Conservation (phyloP, 805 yeast genomes). For the Hagleromyces aurorensis region DNA sequence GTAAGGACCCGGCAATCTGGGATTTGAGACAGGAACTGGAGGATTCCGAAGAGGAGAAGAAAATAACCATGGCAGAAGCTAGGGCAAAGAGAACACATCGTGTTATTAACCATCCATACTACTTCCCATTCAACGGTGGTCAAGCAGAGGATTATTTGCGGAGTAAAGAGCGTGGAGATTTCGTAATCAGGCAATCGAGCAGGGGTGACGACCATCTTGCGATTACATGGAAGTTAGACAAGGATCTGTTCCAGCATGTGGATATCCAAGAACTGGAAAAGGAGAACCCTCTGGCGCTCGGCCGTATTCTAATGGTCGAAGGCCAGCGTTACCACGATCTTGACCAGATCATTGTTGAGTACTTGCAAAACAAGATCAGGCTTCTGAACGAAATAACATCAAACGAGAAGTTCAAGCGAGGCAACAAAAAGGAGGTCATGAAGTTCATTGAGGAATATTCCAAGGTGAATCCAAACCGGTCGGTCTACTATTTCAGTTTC, state of each 20-base stretch:
- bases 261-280: conserved; percentile 72
- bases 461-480: conserved; percentile 81
- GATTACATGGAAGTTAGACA: conserved; percentile 94
- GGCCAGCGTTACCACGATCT: conserved; percentile 68
- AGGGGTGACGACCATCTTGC: conserved; percentile 83
- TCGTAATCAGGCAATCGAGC: conserved; percentile 91
- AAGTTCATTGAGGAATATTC: conserved; percentile 86
- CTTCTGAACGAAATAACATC: conserved; percentile 77
- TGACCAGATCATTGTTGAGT: conserved; percentile 86
- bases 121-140: conserved; percentile 67
- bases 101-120: conserved; percentile 85
- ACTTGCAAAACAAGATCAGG: conserved; percentile 74
- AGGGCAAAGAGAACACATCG: conserved; percentile 59
- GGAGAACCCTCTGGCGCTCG: conserved; percentile 54
- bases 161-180: conserved; percentile 80
- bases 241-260: conserved; percentile 82
- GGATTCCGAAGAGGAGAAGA: conserved; percentile 52
- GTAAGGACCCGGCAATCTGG: conserved; percentile 65
- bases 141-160: conserved; percentile 95
- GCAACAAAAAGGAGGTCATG: conserved; percentile 69
- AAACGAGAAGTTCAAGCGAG: conserved; percentile 79
- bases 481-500: conserved; percentile 84
- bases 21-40: conserved; percentile 64
- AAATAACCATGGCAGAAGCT: conserved; percentile 46
- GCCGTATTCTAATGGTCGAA: conserved; percentile 58